phyloP scores from a whole-genome alignment of 768 basidiomycete genomes.

The Kwoniella newhampshirensis region DNA sequence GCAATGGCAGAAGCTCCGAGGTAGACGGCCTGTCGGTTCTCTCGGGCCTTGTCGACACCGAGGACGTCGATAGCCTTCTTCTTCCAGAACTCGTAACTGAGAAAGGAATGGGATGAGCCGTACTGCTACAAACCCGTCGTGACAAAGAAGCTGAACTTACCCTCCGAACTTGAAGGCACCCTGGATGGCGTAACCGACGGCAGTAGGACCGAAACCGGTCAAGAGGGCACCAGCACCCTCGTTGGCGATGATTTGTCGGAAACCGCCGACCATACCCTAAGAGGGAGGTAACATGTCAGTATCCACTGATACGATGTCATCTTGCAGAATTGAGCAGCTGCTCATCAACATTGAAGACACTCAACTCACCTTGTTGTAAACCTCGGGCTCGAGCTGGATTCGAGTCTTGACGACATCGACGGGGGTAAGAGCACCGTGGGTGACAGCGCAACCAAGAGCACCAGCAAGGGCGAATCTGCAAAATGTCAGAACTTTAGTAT shows the following conservation, averaged over 20 bases:
- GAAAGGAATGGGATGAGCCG: not conserved
- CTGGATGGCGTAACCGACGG: constrained; percentile 90
- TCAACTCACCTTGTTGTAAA: constrained; percentile 52
- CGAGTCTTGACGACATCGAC: constrained; percentile 97
- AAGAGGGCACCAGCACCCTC: constrained; percentile 88
- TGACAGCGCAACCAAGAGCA: constrained; percentile 54
- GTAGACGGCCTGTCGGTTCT: constrained; percentile 79
- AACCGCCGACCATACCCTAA: constrained; percentile 77
- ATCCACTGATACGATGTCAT: not conserved
- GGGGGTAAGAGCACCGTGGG: constrained; percentile 54
- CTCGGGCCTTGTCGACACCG: constrained; percentile 70
- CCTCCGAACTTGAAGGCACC: constrained; percentile 99
- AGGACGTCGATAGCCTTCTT: constrained; percentile 85
- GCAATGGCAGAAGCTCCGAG: constrained; percentile 90
- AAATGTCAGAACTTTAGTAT: too few species aligned
- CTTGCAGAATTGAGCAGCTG: too few species aligned
- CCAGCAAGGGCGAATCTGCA: constrained; percentile 53
- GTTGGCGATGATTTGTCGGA: constrained; percentile 78
- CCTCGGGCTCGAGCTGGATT: constrained; percentile 77
- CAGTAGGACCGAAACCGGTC: constrained; percentile 91
- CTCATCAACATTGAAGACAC: not conserved
- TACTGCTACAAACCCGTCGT: not conserved
- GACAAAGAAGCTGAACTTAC: constrained; percentile 24
- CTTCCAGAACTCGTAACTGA: constrained; percentile 87
- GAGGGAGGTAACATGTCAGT: constrained; percentile 2